These are phyloP conservation scores for Microdochium nivale DNA, from an alignment of 2,329 filamentous ascomycete species.

Conservation along the genomic window DNA sequence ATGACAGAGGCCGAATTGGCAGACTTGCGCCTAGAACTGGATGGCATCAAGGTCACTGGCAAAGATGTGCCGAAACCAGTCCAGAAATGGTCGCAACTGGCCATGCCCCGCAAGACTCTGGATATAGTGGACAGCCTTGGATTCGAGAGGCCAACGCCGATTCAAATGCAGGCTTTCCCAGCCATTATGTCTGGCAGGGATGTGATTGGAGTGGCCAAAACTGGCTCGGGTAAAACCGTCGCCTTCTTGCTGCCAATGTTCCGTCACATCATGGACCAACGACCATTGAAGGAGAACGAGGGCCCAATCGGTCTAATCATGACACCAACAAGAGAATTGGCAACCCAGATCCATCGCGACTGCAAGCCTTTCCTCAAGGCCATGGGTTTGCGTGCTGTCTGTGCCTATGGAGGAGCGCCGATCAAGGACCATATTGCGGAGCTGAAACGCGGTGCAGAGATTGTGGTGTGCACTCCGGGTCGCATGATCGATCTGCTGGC, in stretches of 20 bases:
- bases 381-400: conserved; percentile 76
- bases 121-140: conserved; percentile 76
- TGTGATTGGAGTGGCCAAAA: conserved; percentile 94
- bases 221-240: conserved; percentile 93
- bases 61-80: conserved; percentile 88
- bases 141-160: conserved; percentile 84
- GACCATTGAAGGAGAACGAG: conserved; percentile 71
- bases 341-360: conserved; percentile 87
- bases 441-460: conserved; percentile 88
- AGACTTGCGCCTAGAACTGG: conserved; percentile 75
- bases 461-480: conserved; percentile 90
- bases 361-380: conserved; percentile 91
- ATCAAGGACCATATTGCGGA: conserved; percentile 98
- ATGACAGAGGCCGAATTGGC: conserved; percentile 80
- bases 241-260: conserved; percentile 97
- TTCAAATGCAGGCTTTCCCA: conserved; percentile 91
- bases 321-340: conserved; percentile 89
- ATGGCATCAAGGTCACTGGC: conserved; percentile 90
- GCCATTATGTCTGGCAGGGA: conserved; percentile 94
- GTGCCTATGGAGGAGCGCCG: conserved; percentile 88
- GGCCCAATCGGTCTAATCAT: conserved; percentile 84
- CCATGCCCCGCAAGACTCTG: conserved; percentile 75
- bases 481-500: conserved; percentile 92
- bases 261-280: conserved; percentile 91
- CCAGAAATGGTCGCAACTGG: conserved; percentile 93